Evolutionary conservation across 1,284 basidiomycete genomes (phyloP).

Genomic region (Apiotrichum akiyoshidainum): DNA sequence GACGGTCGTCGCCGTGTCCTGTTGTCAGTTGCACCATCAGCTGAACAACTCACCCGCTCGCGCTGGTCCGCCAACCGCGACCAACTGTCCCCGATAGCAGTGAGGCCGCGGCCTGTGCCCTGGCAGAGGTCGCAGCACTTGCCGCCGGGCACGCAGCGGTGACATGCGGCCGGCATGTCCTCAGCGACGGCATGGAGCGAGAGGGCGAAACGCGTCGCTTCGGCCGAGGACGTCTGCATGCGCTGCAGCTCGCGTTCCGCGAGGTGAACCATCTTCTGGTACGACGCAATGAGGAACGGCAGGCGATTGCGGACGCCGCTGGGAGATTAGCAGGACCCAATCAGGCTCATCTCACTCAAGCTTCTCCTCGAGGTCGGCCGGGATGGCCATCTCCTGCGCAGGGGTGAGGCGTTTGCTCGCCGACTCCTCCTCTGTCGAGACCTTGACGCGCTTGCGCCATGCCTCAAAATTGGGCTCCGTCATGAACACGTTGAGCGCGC

Average conservation of each 20-base stretch:
- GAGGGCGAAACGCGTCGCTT: constrained; percentile 74
- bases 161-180: constrained; percentile 44
- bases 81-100: constrained; percentile 65
- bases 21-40: background rate
- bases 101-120: constrained; percentile 71
- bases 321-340: constrained; percentile 3
- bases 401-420: constrained; percentile 72
- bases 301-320: constrained; percentile 70
- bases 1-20: constrained; percentile 7
- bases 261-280: constrained; percentile 82
- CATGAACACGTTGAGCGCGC: constrained; percentile 73
- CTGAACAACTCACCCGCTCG: constrained; percentile 62
- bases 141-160: constrained; percentile 54
- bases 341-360: constrained; percentile 60
- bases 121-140: constrained; percentile 67
- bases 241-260: constrained; percentile 80
- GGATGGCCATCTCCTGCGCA: constrained; percentile 85
- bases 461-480: constrained; percentile 74
- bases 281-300: constrained; percentile 67
- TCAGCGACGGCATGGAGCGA: constrained; percentile 74
- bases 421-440: constrained; percentile 80
- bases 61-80: constrained; percentile 71
- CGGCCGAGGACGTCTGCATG: constrained; percentile 79
- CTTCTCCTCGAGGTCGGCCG: constrained; percentile 84
- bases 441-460: constrained; percentile 66